Evolutionary conservation across 2,329 filamentous ascomycete genomes (phyloP).

Genomic region (Emmonsiellopsis sp.): DNA sequence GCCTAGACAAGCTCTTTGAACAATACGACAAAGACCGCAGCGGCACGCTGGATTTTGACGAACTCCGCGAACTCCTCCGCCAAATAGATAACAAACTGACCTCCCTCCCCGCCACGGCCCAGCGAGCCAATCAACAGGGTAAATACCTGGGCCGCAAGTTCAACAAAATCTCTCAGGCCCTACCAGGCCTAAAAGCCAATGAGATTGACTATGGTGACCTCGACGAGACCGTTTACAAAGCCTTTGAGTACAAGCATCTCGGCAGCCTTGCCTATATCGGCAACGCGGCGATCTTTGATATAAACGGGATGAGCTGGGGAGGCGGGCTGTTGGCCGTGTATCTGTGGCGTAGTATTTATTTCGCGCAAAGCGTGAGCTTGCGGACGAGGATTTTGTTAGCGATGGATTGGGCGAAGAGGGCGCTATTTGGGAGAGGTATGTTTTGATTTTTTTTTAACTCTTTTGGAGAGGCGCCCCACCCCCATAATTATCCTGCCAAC

Average conservation of each 20-base stretch:
- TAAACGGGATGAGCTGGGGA: conserved; percentile 65
- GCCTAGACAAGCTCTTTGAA: conserved; percentile 82
- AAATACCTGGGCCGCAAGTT: conserved; percentile 88
- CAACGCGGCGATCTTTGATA: conserved; percentile 91
- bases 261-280: conserved; percentile 91
- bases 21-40: conserved; percentile 89
- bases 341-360: conserved; percentile 92
- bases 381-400: conserved; percentile 79
- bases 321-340: conserved; percentile 91
- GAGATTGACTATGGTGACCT: conserved; percentile 80
- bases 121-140: conserved; percentile 93
- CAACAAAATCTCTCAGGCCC: conserved; percentile 74
- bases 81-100: conserved; percentile 95
- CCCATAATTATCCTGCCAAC: background rate
- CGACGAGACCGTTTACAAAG: conserved; percentile 85
- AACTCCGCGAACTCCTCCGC: conserved; percentile 75
- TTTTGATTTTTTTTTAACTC: background rate
- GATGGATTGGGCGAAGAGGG: conserved; percentile 98
- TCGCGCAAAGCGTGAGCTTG: conserved; percentile 92
- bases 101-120: conserved; percentile 86
- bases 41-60: conserved; percentile 87
- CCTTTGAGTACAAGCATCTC: conserved; percentile 88
- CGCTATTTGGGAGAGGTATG: conserved; percentile 86
- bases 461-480: background rate
- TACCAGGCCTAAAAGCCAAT: conserved; percentile 67